Evolutionary conservation across 768 basidiomycete species (phyloP), one percentile per base, ranked within the genome.

Genomic region (Pleurotus giganteus): DNA sequence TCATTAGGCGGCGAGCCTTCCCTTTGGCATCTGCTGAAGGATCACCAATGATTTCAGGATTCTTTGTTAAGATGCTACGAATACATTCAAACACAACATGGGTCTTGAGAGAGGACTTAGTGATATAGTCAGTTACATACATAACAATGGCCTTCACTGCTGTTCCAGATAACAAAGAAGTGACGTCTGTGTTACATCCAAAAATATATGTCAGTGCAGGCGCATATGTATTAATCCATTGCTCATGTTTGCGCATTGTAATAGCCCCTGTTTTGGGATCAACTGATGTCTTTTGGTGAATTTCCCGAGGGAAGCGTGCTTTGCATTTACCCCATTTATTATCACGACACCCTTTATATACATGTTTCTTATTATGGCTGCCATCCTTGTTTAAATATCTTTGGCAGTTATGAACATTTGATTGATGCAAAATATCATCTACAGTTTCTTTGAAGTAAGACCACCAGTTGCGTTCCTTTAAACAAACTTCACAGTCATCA

Each of bases 41-140:
- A n/a, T 15, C 19, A 43, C 2, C 47, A 29, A n/a, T 37, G 11
- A 11, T 23, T 15, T n/a, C 39, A 21, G 6, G 32, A 36, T 36
- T 54, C 13, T 45, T 37, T 55, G 65, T 65, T 5, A 66, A 57
- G 54, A 54, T 17, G 68, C n/a, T n/a, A n/a, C n/a, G n/a, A n/a
- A n/a, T n/a, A n/a, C n/a, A n/a, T n/a, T n/a, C n/a, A n/a, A n/a
- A 68, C 19, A 69, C 60, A 19, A 62, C 60, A 55, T 74, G 63
- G 0, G 68, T 69, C 46, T 71, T 73, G 11, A 75, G 45, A 0
- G 47, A 3, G 19, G 39, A 28, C 39, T 71, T 69, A 0, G 63
- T 65, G n/a, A 71, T 59, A 55, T 71, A 69, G 45, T 69, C 68
- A 2, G 67, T 56, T 9, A 74, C 61, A 63, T 74, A 74, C 4